Base-by-base conservation (phyloP, 495 filamentous ascomycete species). In the Schizothecium vesticola region DNA sequence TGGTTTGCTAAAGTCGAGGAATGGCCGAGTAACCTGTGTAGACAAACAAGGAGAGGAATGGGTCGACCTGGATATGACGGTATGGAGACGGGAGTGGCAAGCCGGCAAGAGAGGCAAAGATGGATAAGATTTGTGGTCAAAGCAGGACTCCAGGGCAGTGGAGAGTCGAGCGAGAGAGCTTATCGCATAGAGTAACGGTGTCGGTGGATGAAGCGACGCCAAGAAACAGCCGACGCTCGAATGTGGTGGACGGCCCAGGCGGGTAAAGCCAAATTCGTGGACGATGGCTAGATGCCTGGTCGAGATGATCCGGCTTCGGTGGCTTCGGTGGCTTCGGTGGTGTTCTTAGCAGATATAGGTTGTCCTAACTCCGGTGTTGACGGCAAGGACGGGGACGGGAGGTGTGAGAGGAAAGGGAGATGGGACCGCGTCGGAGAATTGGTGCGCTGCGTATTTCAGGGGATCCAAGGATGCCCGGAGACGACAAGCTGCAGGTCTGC, bases 171-270 rank as follows among this genome's bases (percentile, higher is more conserved):
- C 58, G 58, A 58, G 56, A 33, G 26, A 36, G 68, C 69, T 71
- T 75, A 67, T 73, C 67, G 67, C 67, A 71, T 67, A 57, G 65
- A 51, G 43, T 51, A 43, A 16, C 31, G 13, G 0, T 29, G 51
- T 64, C 61, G 63, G 66, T 51, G 36, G 66, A 66, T 73, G 72
- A 74, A 67, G 74, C 73, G 70, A 71, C 70, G 72, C 74, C 72
- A 76, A 74, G 72, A 69, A 33, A 56, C 64, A 67, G 66, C 67
- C 61, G 67, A 70, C 60, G 51, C 60, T 70, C 21, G 57, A 64
- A 56, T 56, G 59, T 58, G 25, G 56, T 31, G 61, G 69, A 61
- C 63, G 62, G 64, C 29, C 16, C 23, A 31, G 24, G 43, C 28
- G 63, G 21, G 65, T 57, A 69, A 69, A 71, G 69, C 66, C 70